Conservation (phyloP, 192 early-diverging fungal genomes). For the Fimicolochytrium jonesii region DNA sequence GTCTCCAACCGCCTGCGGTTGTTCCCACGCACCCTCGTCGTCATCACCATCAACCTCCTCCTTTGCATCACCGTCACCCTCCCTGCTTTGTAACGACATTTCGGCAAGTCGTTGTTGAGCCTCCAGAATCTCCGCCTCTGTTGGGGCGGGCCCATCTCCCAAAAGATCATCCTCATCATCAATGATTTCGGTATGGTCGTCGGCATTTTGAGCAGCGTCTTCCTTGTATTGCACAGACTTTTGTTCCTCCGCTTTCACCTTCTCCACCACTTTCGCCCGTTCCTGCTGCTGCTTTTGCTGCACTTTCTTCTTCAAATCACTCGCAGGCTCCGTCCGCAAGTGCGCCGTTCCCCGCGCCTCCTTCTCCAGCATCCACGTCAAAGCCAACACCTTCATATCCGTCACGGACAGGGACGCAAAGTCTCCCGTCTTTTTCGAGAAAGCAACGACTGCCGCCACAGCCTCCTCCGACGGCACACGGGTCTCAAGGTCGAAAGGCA, state of each 20-base stretch:
- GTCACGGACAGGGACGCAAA: conserved; percentile 70
- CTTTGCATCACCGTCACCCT: background rate
- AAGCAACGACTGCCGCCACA: conserved; percentile 64
- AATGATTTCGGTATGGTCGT: background rate
- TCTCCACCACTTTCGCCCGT: background rate
- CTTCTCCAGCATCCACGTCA: conserved; percentile 83
- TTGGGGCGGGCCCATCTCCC: background rate
- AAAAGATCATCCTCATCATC: background rate
- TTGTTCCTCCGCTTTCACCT: background rate
- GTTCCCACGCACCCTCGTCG: too few species aligned
- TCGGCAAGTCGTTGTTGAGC: background rate
- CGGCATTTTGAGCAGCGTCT: conserved; percentile 7
- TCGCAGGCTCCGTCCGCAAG: conserved; percentile 66
- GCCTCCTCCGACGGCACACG: conserved; percentile 61
- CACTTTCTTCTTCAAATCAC: background rate
- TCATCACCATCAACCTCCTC: background rate
- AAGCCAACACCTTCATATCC: conserved; percentile 86
- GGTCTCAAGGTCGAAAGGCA: conserved; percentile 62
- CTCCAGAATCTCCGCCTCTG: conserved; percentile 5
- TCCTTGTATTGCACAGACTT: conserved; percentile 23
- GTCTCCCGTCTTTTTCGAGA: conserved; percentile 91
- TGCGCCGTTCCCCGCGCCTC: conserved; percentile 59
- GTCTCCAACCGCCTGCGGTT: too few species aligned
- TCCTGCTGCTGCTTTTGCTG: background rate
- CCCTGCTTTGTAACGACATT: background rate